Conservation (phyloP, 78 protist genomes). For the slime mould (Dictyostelium discoideum) region dicty_2.7 NC_007091.3:1633501-1634000, state of each 20-base stretch:
- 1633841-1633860: not conserved
- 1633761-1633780: no score
- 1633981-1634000: slow-evolving; percentile 53
- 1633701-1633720: not conserved
- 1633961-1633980: slow-evolving; percentile 22
- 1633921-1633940: not conserved
- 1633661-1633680: not conserved
- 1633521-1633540: not conserved
- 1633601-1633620: not conserved
- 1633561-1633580: not conserved
- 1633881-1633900: no score
- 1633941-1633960: not conserved
- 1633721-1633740: no score
- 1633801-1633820: not conserved
- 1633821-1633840: not conserved
- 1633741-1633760: no score
- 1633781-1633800: not conserved
- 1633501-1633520: not conserved
- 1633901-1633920: no score
- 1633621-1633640: not conserved
- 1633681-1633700: not conserved
- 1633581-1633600: not conserved
- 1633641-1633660: not conserved
- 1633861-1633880: not conserved
- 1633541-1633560: not conserved